phyloP scores from a whole-genome alignment of 805 yeast genomes.

The Suhomyces kilbournensis region DNA sequence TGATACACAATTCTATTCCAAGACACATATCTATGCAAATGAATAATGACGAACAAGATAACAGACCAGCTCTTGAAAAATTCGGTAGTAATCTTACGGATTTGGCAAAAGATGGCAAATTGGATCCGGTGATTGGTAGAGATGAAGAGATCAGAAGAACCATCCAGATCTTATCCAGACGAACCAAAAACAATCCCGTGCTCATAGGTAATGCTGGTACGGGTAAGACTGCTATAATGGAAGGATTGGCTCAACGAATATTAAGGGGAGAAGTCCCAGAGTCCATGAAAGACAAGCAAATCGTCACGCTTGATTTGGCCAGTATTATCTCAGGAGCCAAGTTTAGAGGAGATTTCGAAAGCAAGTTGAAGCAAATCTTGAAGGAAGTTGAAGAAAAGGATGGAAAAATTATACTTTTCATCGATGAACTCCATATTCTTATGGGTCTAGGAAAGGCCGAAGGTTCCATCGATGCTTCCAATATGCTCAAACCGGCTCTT shows the following conservation, averaged over 20 bases:
- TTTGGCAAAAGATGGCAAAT: constrained; percentile 81
- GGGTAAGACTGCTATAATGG: constrained; percentile 96
- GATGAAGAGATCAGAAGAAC: constrained; percentile 94
- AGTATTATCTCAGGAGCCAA: constrained; percentile 92
- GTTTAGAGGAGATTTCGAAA: constrained; percentile 94
- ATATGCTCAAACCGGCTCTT: constrained; percentile 85
- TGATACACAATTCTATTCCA: constrained; percentile 19
- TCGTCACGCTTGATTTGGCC: constrained; percentile 83
- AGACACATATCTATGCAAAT: constrained; percentile 36
- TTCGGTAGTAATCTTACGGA: constrained; percentile 85
- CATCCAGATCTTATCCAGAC: constrained; percentile 83
- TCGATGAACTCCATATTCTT: constrained; percentile 87
- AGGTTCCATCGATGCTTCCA: constrained; percentile 95
- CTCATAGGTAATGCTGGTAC: constrained; percentile 96
- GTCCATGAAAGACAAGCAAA: constrained; percentile 79
- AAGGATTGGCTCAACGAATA: constrained; percentile 93
- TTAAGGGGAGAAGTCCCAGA: constrained; percentile 93
- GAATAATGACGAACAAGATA: constrained; percentile 45
- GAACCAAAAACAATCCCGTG: constrained; percentile 95
- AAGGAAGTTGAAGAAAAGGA: constrained; percentile 78
- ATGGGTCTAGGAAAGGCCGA: constrained; percentile 91
- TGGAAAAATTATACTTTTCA: constrained; percentile 75
- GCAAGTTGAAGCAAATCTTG: constrained; percentile 74
- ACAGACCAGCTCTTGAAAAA: constrained; percentile 72
- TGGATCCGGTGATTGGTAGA: constrained; percentile 96